Base-by-base conservation (phyloP, 2,329 filamentous ascomycete species). In the Arthrinium puccinioides region DNA sequence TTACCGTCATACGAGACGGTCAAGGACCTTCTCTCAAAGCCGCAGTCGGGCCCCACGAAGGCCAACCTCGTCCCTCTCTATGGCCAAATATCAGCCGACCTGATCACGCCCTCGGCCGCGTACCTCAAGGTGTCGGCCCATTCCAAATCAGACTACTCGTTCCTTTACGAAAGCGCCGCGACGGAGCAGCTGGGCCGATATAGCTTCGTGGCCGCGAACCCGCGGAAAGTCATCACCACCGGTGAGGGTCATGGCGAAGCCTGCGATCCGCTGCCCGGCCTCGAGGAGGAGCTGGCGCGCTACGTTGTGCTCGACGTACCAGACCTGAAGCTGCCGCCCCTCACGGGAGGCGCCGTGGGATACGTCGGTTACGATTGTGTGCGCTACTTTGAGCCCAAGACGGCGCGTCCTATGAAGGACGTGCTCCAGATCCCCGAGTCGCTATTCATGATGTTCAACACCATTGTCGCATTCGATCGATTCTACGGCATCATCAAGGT, bases 321-420 rank as follows among this genome's bases (percentile, higher is more conserved):
- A 1, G 86, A 82, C 1, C 67, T 97, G 53, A 76, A 76, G 51
- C 72, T 98, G 25, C 92, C 92, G 36, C 85, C 87, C 19, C 69
- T 98, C 64, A 87, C 86, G 0, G 92, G 89, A 27, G 92, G 92
- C 34, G 92, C 89, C 10, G 87, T 98, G 52, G 92, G 92, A 42
- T 98, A 97, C 60, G 87, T 97, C 6, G 89, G 89, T 37, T 98
- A 98, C 57, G 92, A 98, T 59, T 98, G 92, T 61, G 87, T 98
- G 52, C 82, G 83, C 55, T 97, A 97, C 64, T 98, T 98, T 51
- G 92, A 98, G 70, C 92, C 92, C 44, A 94, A 89, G 72, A 97
- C 92, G n/a, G 82, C 81, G 19, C 77, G 88, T 34, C 79, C 87
- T 3, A 79, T 96, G 70, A 83, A 92, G 62, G 92, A 98, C 62